phyloP scores from a whole-genome alignment of 2,329 filamentous ascomycete genomes.

The Canariomyces notabilis region DNA sequence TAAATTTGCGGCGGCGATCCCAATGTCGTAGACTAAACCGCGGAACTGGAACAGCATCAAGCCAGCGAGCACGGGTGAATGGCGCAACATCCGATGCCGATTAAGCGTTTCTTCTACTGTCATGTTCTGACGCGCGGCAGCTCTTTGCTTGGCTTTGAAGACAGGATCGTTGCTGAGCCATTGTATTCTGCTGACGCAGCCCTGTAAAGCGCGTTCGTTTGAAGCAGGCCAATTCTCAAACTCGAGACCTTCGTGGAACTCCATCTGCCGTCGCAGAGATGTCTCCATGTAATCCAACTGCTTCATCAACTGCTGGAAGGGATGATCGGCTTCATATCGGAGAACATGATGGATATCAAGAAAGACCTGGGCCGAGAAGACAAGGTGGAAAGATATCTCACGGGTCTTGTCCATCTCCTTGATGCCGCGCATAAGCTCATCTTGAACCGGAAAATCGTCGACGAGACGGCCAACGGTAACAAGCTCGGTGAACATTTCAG shows the following conservation, averaged over 20 bases:
- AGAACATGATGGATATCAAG: slow-evolving; percentile 34
- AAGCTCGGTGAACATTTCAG: slow-evolving; percentile 33
- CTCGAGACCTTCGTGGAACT: slow-evolving; percentile 30
- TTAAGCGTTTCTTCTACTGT: slow-evolving; percentile 7
- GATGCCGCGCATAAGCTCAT: slow-evolving; percentile 36
- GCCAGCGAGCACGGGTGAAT: slow-evolving; percentile 36
- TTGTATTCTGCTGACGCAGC: slow-evolving; percentile 21
- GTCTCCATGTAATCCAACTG: slow-evolving; percentile 29
- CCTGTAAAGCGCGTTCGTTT: slow-evolving; percentile 25
- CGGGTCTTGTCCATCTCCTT: slow-evolving; percentile 28
- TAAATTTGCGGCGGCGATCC: slow-evolving; percentile 32
- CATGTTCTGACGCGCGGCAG: background rate
- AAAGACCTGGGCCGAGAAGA: slow-evolving; percentile 38
- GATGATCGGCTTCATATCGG: slow-evolving; percentile 26
- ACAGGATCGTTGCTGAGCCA: slow-evolving; percentile 26
- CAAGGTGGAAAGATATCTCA: slow-evolving; percentile 32
- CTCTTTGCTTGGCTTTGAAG: slow-evolving; percentile 10
- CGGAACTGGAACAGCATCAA: slow-evolving; percentile 34
- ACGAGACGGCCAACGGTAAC: slow-evolving; percentile 21
- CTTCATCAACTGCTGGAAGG: slow-evolving; percentile 25
- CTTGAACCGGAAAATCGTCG: slow-evolving; percentile 29
- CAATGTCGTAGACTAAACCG: slow-evolving; percentile 28
- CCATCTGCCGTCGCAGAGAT: slow-evolving; percentile 24
- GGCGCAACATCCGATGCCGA: slow-evolving; percentile 29
- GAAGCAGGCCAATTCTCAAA: slow-evolving; percentile 27